Evolutionary conservation across 2,329 filamentous ascomycete species (phyloP).

Genomic region (Cladosporium austrohemisphaericum): DNA sequence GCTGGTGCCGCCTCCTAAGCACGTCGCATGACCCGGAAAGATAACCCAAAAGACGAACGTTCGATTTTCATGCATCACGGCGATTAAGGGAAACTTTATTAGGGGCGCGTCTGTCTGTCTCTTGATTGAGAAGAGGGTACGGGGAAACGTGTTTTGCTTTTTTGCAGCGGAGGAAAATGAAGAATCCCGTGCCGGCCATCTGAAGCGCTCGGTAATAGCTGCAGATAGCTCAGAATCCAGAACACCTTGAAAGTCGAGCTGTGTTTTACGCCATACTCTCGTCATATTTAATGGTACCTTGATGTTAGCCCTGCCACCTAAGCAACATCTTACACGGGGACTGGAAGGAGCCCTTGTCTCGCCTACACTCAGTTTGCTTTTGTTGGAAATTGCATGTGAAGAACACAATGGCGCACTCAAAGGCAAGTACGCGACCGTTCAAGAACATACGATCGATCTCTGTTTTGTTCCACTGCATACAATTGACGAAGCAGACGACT

Average conservation of each 20-base stretch:
- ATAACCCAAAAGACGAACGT: constrained; percentile 17
- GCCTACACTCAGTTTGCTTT: too few species aligned
- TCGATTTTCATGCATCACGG: constrained; percentile 17
- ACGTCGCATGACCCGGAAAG: constrained; percentile 14
- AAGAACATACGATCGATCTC: too few species aligned
- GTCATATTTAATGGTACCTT: neutral
- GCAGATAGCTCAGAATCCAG: constrained; percentile 16
- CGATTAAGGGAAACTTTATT: constrained; percentile 18
- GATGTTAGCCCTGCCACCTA: neutral
- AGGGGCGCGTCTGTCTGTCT: constrained; percentile 20
- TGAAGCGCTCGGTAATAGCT: constrained; percentile 16
- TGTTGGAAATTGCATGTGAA: too few species aligned
- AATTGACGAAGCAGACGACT: too few species aligned
- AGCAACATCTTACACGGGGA: too few species aligned
- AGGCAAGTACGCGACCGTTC: too few species aligned
- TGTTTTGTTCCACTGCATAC: too few species aligned
- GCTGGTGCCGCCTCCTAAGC: constrained; percentile 34
- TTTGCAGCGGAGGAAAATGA: constrained; percentile 14
- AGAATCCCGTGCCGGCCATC: constrained; percentile 14
- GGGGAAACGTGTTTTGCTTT: constrained; percentile 14
- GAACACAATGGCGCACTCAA: too few species aligned
- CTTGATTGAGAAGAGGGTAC: constrained; percentile 16
- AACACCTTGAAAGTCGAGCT: constrained; percentile 14
- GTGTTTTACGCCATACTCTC: constrained; percentile 5
- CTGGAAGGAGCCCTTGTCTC: too few species aligned